Evolutionary conservation across 768 basidiomycete genomes (phyloP), one percentile per base, ranked within the genome.

Genomic region (Termitomyces sp.): DNA sequence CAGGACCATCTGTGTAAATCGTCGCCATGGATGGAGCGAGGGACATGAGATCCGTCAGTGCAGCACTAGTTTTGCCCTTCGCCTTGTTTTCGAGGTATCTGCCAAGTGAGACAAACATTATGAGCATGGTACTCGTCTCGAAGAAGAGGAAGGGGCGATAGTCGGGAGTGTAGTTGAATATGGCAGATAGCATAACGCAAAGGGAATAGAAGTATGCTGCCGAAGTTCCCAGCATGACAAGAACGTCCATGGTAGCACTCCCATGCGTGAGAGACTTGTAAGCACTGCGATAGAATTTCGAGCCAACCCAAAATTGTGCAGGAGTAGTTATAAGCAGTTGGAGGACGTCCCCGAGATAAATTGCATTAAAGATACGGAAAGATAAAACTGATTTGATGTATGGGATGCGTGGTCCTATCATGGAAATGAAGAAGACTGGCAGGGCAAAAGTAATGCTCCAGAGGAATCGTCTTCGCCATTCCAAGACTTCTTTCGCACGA

Each of bases 71-170:
- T 73, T 91, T 92, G 32, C 97, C 96, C 72, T 98, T 98, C 48
- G 97, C 97, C 56, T 87, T 83, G 73, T 98, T 98, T 75, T 98
- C 97, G 50, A 98, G 81, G 73, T 88, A 97, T 26, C 97, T 86
- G 5, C 97, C 97, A 14, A 98, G 82, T 2, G 93, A 95, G 65
- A 98, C 90, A 70, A 99, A 98, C 76, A 88, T 91, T 80, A 99
- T 88, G 60, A 99, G 77, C 97, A 98, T 98, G 20, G 97, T 97
- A 67, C 93, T 97, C 1, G 97, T 98, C 74, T 99, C 97, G 75
- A 98, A 98, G 74, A 98, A 98, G 46, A 94, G 81, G 68, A 88
- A 82, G 2, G 97, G 96, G 20, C 83, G 87, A 68, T 80, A 92
- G 44, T 79, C 79, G 0, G 87, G 79, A 10, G 87, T 82, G 5